These are phyloP conservation scores for Xylaria sp. DNA, from an alignment of 2,329 filamentous ascomycete genomes.

Conservation along the genomic window DNA sequence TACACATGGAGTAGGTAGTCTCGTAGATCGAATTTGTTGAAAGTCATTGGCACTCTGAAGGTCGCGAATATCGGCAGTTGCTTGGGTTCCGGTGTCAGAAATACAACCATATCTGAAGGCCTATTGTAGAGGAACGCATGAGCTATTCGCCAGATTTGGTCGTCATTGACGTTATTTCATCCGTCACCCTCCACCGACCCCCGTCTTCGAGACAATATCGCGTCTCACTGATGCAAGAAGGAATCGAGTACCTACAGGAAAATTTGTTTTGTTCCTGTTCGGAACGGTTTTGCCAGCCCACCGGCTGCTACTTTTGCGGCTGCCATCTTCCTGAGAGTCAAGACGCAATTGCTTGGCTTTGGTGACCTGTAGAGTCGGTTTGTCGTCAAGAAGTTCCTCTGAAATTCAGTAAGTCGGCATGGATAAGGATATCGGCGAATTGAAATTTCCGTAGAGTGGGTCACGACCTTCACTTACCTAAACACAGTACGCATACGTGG, in stretches of 20 bases:
- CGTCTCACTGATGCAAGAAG: neutral
- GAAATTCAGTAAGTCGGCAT: slow-evolving; percentile 6
- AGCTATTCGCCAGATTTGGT: neutral
- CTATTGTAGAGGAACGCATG: slow-evolving; percentile 56
- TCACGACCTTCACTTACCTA: too few species aligned
- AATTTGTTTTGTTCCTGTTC: slow-evolving; percentile 47
- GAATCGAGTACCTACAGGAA: slow-evolving; percentile 45
- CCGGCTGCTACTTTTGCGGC: slow-evolving; percentile 23
- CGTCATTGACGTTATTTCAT: neutral
- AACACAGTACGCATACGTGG: too few species aligned
- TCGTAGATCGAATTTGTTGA: slow-evolving; percentile 96
- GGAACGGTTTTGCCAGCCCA: slow-evolving; percentile 39
- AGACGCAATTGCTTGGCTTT: slow-evolving; percentile 6
- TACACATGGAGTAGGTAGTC: slow-evolving; percentile 94
- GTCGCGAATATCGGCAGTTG: slow-evolving; percentile 80
- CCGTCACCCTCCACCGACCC: neutral
- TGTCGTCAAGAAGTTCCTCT: slow-evolving; percentile 4
- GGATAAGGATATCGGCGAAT: slow-evolving; percentile 29
- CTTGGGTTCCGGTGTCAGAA: slow-evolving; percentile 76
- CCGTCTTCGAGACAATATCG: neutral
- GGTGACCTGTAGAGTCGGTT: slow-evolving; percentile 3
- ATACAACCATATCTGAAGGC: slow-evolving; percentile 81
- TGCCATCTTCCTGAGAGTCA: slow-evolving; percentile 25
- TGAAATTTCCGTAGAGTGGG: slow-evolving; percentile 36
- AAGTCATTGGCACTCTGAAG: slow-evolving; percentile 89